A percentile compares a stretch with the other conserved stretches of the same genome.
These are phyloP conservation scores for Phragmites australis DNA, from an alignment of 176 grass and related monocot species.

Conservation along the genomic window DNA sequence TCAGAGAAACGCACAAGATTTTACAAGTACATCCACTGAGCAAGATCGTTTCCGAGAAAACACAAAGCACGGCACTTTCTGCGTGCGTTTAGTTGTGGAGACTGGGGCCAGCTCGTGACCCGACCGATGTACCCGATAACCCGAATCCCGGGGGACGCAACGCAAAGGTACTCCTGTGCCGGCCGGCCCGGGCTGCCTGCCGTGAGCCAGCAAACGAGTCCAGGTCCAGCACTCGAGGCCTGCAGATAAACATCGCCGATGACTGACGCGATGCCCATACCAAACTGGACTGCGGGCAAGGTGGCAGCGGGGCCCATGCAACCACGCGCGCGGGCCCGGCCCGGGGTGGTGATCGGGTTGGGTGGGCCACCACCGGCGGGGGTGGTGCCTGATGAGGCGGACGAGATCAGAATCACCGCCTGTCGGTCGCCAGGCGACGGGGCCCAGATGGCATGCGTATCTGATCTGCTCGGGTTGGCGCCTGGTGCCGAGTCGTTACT, in stretches of 20 bases:
- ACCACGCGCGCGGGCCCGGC: not conserved
- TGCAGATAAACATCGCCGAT: not conserved
- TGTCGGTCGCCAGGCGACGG: not conserved
- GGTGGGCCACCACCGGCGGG: not conserved
- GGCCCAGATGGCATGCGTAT: slow-evolving; percentile 22
- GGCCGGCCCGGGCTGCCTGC: too few species aligned
- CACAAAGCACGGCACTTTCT: too few species aligned
- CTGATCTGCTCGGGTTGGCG: slow-evolving; percentile 47
- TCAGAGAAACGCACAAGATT: too few species aligned
- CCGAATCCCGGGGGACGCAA: too few species aligned
- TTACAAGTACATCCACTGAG: too few species aligned
- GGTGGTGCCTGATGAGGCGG: not conserved
- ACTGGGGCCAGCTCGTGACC: too few species aligned
- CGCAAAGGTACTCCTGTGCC: too few species aligned
- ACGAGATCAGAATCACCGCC: slow-evolving; percentile 39
- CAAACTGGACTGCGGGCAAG: not conserved
- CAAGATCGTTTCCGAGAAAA: too few species aligned
- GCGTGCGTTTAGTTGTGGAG: too few species aligned
- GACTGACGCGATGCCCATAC: not conserved
- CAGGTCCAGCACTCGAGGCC: too few species aligned
- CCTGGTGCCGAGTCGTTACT: slow-evolving; percentile 38
- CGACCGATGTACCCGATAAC: too few species aligned
- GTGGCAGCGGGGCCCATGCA: slow-evolving; percentile 4
- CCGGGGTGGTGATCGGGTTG: not conserved
- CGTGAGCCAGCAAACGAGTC: too few species aligned